Base-by-base conservation (phyloP, 169 alveolate species). In the Eimeria necatrix region DNA sequence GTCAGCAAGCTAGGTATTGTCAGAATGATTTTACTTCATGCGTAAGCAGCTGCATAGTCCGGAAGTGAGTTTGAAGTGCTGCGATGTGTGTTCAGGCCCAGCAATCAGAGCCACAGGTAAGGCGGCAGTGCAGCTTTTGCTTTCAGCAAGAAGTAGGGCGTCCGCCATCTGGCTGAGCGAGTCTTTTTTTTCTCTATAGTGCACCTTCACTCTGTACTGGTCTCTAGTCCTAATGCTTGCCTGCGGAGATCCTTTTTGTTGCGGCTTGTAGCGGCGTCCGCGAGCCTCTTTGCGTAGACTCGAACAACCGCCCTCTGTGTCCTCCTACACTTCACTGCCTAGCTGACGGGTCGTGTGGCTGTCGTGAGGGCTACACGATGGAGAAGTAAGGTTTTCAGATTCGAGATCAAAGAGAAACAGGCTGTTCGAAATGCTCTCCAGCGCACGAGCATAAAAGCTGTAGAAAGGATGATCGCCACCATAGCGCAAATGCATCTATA, bases 331-430 rank as follows among this genome's bases (percentile, higher is more conserved):
- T 93, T 46, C 96, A 93, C 86, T 93, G 96, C 85, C 74, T 84
- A 61, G 89, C 53, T 7, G 94, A 70, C 78, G 94, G 94, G 10
- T 71, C 94, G 52, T 93, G 96, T 9, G 96, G 96, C n/a, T 93
- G 96, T 46, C 76, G 71, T 5, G 94, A 87, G 51, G 96, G 96
- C 61, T 93, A 84, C 70, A 49, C 48, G 32, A 90, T 48, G 89
- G 83, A 91, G 3, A 64, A 60, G 95, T 73, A 49, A 74, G 90
- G 4, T 41, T 41, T 46, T 49, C 59, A 80, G 46, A 51, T 32
- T 32, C 41, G 14, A 2, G 16, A n/a, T 41, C 12, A 32, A 4
- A 4, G 78, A 7, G 46, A 9, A 20, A 68, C 10, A 20, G 22
- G 12, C 16, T n/a, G 24, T 20, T 10, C 46, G 46, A 9, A 32